A percentile compares a stretch with the other conserved stretches of the same genome.
These are phyloP conservation scores for Acrodontium crateriforme DNA, from an alignment of 2,329 filamentous ascomycete genomes.

Conservation along the genomic window DNA sequence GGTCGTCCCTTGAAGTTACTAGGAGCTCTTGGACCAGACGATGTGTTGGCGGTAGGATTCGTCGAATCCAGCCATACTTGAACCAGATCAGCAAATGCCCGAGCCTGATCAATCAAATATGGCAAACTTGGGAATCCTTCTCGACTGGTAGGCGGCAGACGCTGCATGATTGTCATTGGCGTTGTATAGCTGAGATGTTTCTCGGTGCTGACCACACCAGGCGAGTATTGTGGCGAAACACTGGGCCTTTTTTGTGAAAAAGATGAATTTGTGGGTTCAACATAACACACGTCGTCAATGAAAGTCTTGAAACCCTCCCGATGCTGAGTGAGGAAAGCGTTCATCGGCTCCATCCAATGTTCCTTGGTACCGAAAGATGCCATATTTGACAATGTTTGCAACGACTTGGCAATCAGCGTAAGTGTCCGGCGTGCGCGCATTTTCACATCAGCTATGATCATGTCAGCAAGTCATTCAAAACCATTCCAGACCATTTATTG, in stretches of 20 bases:
- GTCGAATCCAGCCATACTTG: constrained; percentile 59
- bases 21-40: constrained; percentile 7
- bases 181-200: constrained; percentile 55
- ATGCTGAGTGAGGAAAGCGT: constrained; percentile 64
- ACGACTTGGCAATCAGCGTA: constrained; percentile 80
- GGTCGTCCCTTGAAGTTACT: constrained; percentile 10
- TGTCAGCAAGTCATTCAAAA: constrained; percentile 16
- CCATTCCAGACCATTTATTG: not conserved
- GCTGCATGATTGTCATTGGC: constrained; percentile 74
- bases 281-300: constrained; percentile 73
- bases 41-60: constrained; percentile 14
- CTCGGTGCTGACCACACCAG: constrained; percentile 17
- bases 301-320: constrained; percentile 73
- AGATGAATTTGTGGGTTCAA: constrained; percentile 51
- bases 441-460: constrained; percentile 75
- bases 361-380: constrained; percentile 88
- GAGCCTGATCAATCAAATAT: constrained; percentile 79
- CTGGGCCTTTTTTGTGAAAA: constrained; percentile 30
- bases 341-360: constrained; percentile 99
- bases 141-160: constrained; percentile 63
- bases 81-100: constrained; percentile 71
- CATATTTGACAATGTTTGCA: constrained; percentile 83
- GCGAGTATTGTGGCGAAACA: constrained; percentile 13
- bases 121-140: constrained; percentile 91
- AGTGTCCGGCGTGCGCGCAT: constrained; percentile 73